These are phyloP conservation scores for Penicillium paxilli DNA, from an alignment of 495 filamentous ascomycete species.

Conservation along the genomic window DNA sequence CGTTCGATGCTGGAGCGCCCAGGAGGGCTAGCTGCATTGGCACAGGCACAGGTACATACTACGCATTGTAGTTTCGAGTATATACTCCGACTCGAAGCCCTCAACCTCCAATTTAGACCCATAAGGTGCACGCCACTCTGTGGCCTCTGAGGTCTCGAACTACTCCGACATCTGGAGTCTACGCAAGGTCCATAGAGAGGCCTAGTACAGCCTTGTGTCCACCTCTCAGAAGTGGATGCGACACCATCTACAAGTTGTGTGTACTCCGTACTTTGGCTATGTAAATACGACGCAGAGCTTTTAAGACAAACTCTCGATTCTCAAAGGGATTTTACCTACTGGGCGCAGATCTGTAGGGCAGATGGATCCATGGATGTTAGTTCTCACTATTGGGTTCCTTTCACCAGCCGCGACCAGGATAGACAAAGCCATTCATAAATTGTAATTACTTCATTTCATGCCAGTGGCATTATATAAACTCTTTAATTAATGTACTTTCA, in stretches of 20 bases:
- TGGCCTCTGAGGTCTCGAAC: too few species aligned
- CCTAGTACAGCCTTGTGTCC: background rate
- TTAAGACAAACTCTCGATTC: background rate
- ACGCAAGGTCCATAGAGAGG: background rate
- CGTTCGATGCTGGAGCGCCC: background rate
- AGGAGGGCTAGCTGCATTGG: background rate
- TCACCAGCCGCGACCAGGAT: background rate
- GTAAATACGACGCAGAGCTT: background rate
- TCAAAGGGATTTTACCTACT: background rate
- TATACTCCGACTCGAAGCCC: too few species aligned
- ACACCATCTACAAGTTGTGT: background rate
- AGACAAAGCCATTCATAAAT: too few species aligned
- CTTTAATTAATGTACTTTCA: too few species aligned
- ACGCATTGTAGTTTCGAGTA: too few species aligned
- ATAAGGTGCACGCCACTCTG: too few species aligned
- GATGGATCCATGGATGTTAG: too few species aligned
- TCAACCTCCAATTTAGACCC: too few species aligned
- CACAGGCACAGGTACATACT: background rate
- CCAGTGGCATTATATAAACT: too few species aligned
- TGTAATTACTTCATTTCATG: too few species aligned
- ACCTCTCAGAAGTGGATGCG: background rate
- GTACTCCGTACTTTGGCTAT: background rate
- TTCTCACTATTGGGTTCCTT: too few species aligned
- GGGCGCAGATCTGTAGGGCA: constrained; percentile 12
- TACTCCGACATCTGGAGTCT: constrained; percentile 10